These are phyloP conservation scores for Rhodotorula sp. DNA, from an alignment of 1,284 basidiomycete species.

Conservation along the genomic window DNA sequence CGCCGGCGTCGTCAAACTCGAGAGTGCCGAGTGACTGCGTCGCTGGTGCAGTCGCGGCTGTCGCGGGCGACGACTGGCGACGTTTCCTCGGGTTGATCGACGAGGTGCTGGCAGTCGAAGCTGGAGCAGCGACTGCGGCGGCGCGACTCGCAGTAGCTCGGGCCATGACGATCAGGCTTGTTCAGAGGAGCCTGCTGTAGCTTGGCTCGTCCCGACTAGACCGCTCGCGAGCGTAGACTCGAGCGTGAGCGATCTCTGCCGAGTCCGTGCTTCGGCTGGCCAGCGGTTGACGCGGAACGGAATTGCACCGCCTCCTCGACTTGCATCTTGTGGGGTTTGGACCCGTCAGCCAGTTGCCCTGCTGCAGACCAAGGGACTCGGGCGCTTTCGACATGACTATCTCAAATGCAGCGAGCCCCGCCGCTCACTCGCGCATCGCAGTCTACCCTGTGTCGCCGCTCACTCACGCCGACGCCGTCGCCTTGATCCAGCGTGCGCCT, in stretches of 20 bases:
- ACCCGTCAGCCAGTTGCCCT: not conserved
- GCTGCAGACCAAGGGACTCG: too few species aligned
- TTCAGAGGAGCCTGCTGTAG: not conserved
- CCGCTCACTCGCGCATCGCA: conserved; percentile 1
- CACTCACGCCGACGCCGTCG: not conserved
- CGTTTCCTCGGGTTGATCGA: conserved; percentile 28
- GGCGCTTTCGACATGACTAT: too few species aligned
- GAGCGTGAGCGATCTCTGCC: not conserved
- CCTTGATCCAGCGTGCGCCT: conserved; percentile 1
- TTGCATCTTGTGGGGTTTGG: not conserved
- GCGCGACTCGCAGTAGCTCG: not conserved
- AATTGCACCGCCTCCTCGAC: conserved; percentile 2
- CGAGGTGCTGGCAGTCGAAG: not conserved
- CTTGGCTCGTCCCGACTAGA: not conserved
- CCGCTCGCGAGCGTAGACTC: not conserved
- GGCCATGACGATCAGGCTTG: not conserved
- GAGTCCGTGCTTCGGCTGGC: not conserved
- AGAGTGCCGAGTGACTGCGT: conserved; percentile 27
- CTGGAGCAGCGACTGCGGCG: not conserved
- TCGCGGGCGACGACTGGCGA: conserved; percentile 6
- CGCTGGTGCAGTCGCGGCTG: not conserved
- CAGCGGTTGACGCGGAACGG: not conserved
- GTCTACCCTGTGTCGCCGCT: conserved; percentile 1
- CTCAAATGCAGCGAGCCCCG: too few species aligned
- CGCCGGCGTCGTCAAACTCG: conserved; percentile 33